These are phyloP conservation scores for Termitomyces sp. DNA, from an alignment of 1,284 basidiomycete genomes.

Conservation along the genomic window DNA sequence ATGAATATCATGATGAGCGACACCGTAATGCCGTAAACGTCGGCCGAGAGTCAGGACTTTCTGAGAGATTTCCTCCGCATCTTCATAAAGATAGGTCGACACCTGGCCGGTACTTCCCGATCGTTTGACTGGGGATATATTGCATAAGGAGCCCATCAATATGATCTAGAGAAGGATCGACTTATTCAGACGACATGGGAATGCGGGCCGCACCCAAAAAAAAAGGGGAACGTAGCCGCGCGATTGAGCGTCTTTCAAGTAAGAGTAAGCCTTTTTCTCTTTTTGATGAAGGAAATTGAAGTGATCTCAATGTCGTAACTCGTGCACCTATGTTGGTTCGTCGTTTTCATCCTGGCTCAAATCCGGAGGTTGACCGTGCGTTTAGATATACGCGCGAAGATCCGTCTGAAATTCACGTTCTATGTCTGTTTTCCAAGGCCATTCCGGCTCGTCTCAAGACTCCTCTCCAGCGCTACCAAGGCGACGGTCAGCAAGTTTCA, in stretches of 20 bases:
- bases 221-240: not conserved
- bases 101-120: not conserved
- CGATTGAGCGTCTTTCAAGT: not conserved
- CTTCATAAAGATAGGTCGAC: not conserved
- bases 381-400: not conserved
- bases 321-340: not conserved
- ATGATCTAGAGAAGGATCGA: not conserved
- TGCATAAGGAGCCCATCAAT: not conserved
- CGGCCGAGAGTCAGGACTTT: not conserved
- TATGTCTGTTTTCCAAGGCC: not conserved
- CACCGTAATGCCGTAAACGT: not conserved
- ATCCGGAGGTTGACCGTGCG: not conserved
- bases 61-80: not conserved
- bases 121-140: not conserved
- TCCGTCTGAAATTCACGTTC: not conserved
- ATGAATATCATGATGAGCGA: not conserved
- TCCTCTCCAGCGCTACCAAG: not conserved
- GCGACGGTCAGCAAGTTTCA: not conserved
- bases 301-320: not conserved
- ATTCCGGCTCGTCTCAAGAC: not conserved
- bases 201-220: not conserved
- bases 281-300: not conserved
- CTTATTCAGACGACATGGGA: not conserved
- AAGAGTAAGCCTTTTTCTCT: not conserved
- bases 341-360: not conserved